Conservation (phyloP, 1,284 basidiomycete species). For the Xerocomus minutiporus region DNA sequence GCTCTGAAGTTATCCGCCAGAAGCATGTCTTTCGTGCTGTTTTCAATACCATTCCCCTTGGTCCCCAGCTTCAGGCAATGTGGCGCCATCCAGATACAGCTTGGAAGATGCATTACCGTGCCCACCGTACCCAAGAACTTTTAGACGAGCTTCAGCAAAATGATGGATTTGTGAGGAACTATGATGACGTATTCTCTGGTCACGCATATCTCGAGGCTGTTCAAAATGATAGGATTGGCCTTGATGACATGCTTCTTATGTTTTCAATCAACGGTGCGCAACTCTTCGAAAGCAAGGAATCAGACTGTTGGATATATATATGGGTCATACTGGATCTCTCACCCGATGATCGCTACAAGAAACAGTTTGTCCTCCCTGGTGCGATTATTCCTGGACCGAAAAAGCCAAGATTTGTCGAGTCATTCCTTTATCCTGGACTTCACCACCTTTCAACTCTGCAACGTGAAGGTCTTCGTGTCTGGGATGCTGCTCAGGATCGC, state of each 20-base stretch:
- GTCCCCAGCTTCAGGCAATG: no score
- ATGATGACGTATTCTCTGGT: background rate
- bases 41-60: no score
- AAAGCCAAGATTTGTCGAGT: slow-evolving; percentile 3
- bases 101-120: no score
- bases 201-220: background rate
- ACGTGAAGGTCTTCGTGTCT: background rate
- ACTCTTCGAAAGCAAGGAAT: slow-evolving; percentile 3
- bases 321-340: slow-evolving; percentile 3
- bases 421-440: background rate
- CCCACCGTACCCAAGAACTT: no score
- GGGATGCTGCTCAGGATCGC: background rate
- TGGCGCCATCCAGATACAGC: no score
- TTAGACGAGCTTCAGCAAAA: background rate
- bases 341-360: slow-evolving; percentile 1
- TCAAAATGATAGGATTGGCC: background rate
- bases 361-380: slow-evolving; percentile 4
- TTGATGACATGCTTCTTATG: background rate
- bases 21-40: no score
- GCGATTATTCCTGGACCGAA: slow-evolving; percentile 5
- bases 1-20: no score
- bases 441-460: slow-evolving; percentile 4
- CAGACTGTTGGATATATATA: slow-evolving; percentile 5
- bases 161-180: background rate
- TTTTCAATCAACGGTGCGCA: slow-evolving; percentile 1